A percentile compares a stretch with the other conserved stretches of the same genome.
phyloP scores from a whole-genome alignment of 164 flowering plant genomes.

The Aristolochia contorta region DNA sequence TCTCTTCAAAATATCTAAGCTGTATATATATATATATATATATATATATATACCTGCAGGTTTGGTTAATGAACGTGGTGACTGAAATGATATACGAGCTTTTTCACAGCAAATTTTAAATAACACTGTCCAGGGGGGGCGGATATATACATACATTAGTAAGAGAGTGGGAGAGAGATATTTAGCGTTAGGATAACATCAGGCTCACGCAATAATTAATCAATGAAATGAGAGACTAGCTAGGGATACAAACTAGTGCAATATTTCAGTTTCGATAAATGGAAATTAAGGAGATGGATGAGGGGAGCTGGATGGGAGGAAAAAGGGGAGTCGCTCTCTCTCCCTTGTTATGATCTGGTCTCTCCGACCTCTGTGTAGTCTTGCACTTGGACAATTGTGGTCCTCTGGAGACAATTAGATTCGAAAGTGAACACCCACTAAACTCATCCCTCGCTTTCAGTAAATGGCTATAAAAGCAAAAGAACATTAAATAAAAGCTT shows the following conservation, averaged over 20 bases:
- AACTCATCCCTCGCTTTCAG: constrained; percentile 3
- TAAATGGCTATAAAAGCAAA: constrained; percentile 4
- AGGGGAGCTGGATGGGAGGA: too few relatives aligned
- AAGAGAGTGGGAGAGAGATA: neutral
- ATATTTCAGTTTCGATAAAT: too few relatives aligned
- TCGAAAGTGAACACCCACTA: constrained; percentile 9
- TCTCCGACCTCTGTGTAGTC: constrained; percentile 1
- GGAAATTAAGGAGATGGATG: too few relatives aligned
- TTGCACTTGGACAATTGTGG: neutral
- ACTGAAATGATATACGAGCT: too few relatives aligned
- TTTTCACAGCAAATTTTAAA: too few relatives aligned
- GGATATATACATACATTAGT: neutral
- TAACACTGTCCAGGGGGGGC: neutral
- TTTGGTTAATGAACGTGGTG: too few relatives aligned
- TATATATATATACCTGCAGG: too few relatives aligned
- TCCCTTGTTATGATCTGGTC: neutral
- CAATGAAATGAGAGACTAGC: too few relatives aligned
- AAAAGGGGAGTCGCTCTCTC: neutral
- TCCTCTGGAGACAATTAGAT: constrained; percentile 5
- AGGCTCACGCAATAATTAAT: constrained; percentile 7
- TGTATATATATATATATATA: too few relatives aligned
- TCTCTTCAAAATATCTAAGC: too few relatives aligned
- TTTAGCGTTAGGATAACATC: constrained; percentile 6
- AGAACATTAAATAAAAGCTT: constrained; percentile 1
- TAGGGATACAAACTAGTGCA: too few relatives aligned